A percentile compares a stretch with the other conserved stretches of the same genome.
Evolutionary conservation across 768 basidiomycete genomes (phyloP).

Genomic region (Leccinum arenicola): DNA sequence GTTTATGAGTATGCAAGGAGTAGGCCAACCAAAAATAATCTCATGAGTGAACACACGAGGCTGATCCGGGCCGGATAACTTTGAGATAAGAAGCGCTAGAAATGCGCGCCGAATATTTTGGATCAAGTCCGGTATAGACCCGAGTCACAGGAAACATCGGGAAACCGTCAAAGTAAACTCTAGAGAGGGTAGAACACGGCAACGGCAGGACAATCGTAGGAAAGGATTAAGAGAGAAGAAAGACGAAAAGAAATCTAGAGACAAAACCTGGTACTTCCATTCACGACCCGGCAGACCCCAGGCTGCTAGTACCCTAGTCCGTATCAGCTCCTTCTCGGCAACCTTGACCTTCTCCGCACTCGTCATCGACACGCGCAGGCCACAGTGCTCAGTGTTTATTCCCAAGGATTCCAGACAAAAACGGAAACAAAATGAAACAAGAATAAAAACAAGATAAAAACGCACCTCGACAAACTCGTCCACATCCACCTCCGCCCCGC

Average conservation of each 20-base stretch:
- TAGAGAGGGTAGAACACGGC: background rate
- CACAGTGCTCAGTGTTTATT: background rate
- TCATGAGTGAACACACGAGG: background rate
- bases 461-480: slow-evolving; percentile 88
- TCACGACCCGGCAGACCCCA: background rate
- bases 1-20: background rate
- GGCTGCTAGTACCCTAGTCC: slow-evolving; percentile 32
- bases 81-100: background rate
- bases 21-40: background rate
- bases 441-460: slow-evolving; percentile 3
- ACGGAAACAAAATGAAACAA: background rate
- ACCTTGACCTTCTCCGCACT: slow-evolving; percentile 28
- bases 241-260: background rate
- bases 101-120: background rate
- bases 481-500: slow-evolving; percentile 58
- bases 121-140: background rate
- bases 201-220: background rate
- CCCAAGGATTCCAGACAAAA: background rate
- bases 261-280: background rate
- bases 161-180: background rate
- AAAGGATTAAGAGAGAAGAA: background rate
- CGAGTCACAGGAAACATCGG: background rate
- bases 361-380: slow-evolving; percentile 40
- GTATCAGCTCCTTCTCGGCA: slow-evolving; percentile 36
- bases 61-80: background rate